Base-by-base conservation (phyloP, 176 grass and related monocot species). In the Carex cristatella region DNA sequence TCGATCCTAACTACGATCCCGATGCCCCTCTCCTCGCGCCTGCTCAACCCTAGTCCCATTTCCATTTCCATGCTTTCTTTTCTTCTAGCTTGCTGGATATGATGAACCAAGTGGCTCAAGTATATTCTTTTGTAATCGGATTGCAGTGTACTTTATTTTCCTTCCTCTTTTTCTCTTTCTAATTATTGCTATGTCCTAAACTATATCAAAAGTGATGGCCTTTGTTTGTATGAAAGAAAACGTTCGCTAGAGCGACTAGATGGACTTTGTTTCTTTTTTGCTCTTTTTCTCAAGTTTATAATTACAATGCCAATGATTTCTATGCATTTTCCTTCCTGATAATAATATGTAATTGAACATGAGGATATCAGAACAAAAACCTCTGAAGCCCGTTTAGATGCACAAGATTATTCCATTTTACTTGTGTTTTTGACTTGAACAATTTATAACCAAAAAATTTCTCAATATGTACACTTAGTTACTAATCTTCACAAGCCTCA, bases 1-100 rank as follows among this genome's bases (percentile, higher is more conserved):
- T 97, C 85, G 87, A 94, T 83, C 92, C 90, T 81, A 89, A 70
- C 79, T 82, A 91, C 88, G 92, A 97, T 80, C 95, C 92, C 13
- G 94, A 97, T 81, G 72, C 88, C 4, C 57, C 83, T 70, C 81
- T 48, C 79, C 86, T 58, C 81, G 15, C 75, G 30, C 63, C 69
- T 44, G 56, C 19, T n/a, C 66, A 72, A 32, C 28, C 89, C 61
- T 31, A 85, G 68, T 69, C 27, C 35, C 38, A 40, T 67, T 60
- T 61, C 23, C 16, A 79, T 79, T 31, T 30, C 18, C 3, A 79
- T 61, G 49, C 49, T 80, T 19, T 42, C 6, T 7, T 64, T 64
- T 11, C 2, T 61, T 81, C 32, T n/a, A 57, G 30, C 32, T 51
- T 42, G 4, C 44, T 79, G 57, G 37, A 32, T 33, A 56, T 76